Conservation (phyloP, 176 grass and related monocot species). For the Guadua angustifolia region DNA sequence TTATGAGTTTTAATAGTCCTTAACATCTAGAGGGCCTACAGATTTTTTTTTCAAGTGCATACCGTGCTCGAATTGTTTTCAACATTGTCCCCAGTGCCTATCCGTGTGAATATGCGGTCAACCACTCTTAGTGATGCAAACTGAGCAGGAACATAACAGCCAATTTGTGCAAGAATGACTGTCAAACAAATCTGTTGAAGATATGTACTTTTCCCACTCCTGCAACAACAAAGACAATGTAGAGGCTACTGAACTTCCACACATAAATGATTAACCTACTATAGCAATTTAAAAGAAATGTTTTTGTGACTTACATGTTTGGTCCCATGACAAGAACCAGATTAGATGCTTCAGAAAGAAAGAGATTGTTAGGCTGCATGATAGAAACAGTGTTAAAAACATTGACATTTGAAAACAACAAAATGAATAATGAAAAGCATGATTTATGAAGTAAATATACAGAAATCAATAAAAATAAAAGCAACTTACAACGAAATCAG, state of each 20-base stretch:
- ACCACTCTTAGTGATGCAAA: slow-evolving; percentile 89
- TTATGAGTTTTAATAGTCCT: neutral
- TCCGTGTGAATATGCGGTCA: slow-evolving; percentile 92
- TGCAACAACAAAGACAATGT: slow-evolving; percentile 51
- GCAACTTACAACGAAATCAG: slow-evolving; percentile 76
- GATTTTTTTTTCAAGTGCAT: slow-evolving; percentile 37
- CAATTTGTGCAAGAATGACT: slow-evolving; percentile 91
- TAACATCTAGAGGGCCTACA: neutral
- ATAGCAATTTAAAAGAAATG: slow-evolving; percentile 36
- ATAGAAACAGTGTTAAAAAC: slow-evolving; percentile 24
- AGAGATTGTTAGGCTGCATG: slow-evolving; percentile 86
- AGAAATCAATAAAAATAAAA: slow-evolving; percentile 22
- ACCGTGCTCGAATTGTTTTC: slow-evolving; percentile 96
- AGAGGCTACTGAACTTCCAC: slow-evolving; percentile 35
- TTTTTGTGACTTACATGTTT: slow-evolving; percentile 78
- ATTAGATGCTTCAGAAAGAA: slow-evolving; percentile 98
- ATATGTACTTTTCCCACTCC: slow-evolving; percentile 99
- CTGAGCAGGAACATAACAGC: slow-evolving; percentile 91
- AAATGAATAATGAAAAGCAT: slow-evolving; percentile 40
- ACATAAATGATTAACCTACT: slow-evolving; percentile 35
- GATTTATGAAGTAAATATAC: slow-evolving; percentile 34
- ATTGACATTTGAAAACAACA: slow-evolving; percentile 33
- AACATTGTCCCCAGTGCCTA: slow-evolving; percentile 78
- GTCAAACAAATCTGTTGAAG: slow-evolving; percentile 97
- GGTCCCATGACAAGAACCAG: slow-evolving; percentile 94